Evolutionary conservation across 768 basidiomycete genomes (phyloP).

Genomic region (Amanita inopinata): DNA sequence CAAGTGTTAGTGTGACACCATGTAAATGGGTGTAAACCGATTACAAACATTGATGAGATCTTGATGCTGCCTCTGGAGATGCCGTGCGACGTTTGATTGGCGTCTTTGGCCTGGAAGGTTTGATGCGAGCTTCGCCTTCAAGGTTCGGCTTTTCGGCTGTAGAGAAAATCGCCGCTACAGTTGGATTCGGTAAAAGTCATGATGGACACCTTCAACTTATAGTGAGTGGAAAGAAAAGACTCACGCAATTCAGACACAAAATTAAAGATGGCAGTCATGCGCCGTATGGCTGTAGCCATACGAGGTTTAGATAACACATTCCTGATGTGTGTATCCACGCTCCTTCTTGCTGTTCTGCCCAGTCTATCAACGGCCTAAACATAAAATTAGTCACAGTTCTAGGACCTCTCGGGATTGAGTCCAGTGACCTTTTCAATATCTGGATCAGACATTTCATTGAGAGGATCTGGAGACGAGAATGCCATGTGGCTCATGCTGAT

Average conservation of each 20-base stretch:
- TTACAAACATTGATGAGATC: conserved; percentile 11
- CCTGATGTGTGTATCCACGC: conserved; percentile 61
- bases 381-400: conserved; percentile 1
- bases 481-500: conserved; percentile 63
- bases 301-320: conserved; percentile 64
- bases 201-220: conserved; percentile 6
- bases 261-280: conserved; percentile 66
- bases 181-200: conserved; percentile 11
- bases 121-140: conserved; percentile 15
- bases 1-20: conserved; percentile 5
- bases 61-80: conserved; percentile 9
- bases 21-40: not conserved
- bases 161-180: conserved; percentile 41
- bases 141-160: conserved; percentile 37
- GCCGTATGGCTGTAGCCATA: conserved; percentile 53
- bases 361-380: conserved; percentile 58
- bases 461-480: conserved; percentile 49
- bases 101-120: conserved; percentile 10
- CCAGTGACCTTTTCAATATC: conserved; percentile 60
- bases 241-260: conserved; percentile 56
- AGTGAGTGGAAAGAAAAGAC: conserved; percentile 19
- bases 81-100: conserved; percentile 8
- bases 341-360: conserved; percentile 59
- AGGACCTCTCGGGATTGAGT: not conserved
- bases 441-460: conserved; percentile 42